Base-by-base conservation (phyloP, 1,139 yeast species). In the Tardiomyces digboiensis region DNA sequence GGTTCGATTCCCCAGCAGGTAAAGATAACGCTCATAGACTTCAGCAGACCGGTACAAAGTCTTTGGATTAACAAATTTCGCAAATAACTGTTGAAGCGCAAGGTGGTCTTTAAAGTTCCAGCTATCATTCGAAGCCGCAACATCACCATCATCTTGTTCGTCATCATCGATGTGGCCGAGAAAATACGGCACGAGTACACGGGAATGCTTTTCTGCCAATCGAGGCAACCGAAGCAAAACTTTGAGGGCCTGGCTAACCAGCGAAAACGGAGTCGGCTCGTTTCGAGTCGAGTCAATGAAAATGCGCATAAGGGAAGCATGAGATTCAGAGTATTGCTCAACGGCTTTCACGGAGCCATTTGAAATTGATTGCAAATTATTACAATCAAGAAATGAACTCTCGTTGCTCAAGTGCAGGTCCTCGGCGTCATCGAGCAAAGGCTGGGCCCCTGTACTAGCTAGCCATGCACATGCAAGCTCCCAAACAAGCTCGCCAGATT, bases 21-120 rank as follows among this genome's bases (percentile, higher is more conserved):
- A 66, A 45, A 84, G 62, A 45, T 82, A 63, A 45, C 78, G 72
- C 1, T 68, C 65, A 49, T 73, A 74, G 8, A 91, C 73, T 38
- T 71, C 72, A 0, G 72, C 74, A 14, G 80, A 68, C 20, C 73
- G 68, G 42, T 70, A 65, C 19, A 81, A 64, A 16, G 72, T 71
- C 48, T 74, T 76, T 49, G 89, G 75, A 44, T 78, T 78, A 42
- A 73, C 80, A 64, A 89, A 83, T 45, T 74, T 73, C 3, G 82
- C 64, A 51, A 89, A 76, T 16, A 87, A 60, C 38, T 75, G 78
- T 39, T 89, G 64, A 22, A 88, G 60, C 2, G 71, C 59, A 47
- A 77, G 71, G 50, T 82, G 71, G 47, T 88, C 95, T 46, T 75
- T 75, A 51, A 74, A 70, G 1, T 75, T 63, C 86, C 93, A 82